Base-by-base conservation (phyloP, 441 rosid genomes). In the Populus hybrid region DNA sequence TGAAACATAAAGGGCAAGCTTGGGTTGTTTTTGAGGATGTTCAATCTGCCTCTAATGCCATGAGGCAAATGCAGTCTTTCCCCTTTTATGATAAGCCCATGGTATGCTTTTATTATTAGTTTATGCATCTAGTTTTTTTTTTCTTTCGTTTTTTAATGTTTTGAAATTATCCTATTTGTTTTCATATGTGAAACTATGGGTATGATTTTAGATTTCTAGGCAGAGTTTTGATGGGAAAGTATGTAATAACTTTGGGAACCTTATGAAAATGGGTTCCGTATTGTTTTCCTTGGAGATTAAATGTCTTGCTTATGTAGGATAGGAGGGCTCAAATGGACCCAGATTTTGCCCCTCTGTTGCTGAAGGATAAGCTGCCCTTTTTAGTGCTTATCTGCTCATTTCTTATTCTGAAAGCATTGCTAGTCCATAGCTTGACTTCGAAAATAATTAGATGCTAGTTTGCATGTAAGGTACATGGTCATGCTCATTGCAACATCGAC, bases 1-100 rank as follows among this genome's bases (percentile, higher is more conserved):
- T 96, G 88, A 96, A 94, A 83, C 98, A 94, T 81, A 93, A 96
- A 86, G 99, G 99, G 6, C 98, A 96, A 87, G 98, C 98, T 84
- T 96, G 99, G 99, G 91, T 96, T 34, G 86, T 96, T 35, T 96
- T 96, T 68, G 95, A 94, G 80, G 91, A 93, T 72, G 88, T 86
- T 6, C 82, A 83, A 6, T 93, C 98, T 21, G 98, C 98, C 34
- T 82, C 91, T 30, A 87, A 80, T 67, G 98, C 97, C 70, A 83
- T 96, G 35, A 78, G 91, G 76, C 88, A 90, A 80, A 96, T 96
- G 99, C 97, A 96, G 82, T 91, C 87, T 2, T 96, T 92, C 81
- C 98, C 96, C 67, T 94, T 96, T 83, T 96, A 96, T 70, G 95
- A 96, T 76, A 94, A 96, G 85, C 86, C 87, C 59, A 92, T 96